Evolutionary conservation across 202 grass and related monocot species (phyloP).

Genomic region (Musa balbisiana): DNA sequence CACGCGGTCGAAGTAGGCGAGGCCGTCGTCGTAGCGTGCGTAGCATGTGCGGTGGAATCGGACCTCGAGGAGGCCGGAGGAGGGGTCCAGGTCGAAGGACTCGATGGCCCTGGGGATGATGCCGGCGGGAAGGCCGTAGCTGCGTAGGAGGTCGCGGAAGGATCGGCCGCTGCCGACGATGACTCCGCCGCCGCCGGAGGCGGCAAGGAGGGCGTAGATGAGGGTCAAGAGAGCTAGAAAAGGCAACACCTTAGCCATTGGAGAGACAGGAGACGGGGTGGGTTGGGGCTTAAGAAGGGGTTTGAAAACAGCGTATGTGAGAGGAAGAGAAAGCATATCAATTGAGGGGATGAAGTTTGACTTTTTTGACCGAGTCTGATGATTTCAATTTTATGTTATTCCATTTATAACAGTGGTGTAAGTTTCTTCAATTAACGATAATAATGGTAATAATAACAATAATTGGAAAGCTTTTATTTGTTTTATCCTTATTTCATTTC

Average conservation of each 20-base stretch:
- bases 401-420: too few relatives aligned
- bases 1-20: slow-evolving; percentile 9
- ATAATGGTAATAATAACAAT: too few relatives aligned
- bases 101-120: slow-evolving; percentile 6
- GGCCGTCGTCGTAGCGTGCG: slow-evolving; percentile 1
- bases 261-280: neutral
- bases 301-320: neutral
- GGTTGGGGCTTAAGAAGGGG: neutral
- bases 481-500: too few relatives aligned
- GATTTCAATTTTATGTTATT: too few relatives aligned
- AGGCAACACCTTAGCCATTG: neutral
- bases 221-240: neutral
- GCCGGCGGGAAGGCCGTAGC: slow-evolving; percentile 9
- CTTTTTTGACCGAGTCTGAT: too few relatives aligned
- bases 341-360: too few relatives aligned
- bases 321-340: neutral
- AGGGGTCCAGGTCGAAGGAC: neutral
- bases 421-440: too few relatives aligned
- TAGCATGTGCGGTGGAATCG: neutral
- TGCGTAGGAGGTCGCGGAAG: slow-evolving; percentile 6
- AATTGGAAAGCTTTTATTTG: too few relatives aligned
- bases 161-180: neutral
- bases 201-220: neutral
- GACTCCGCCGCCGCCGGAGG: neutral
- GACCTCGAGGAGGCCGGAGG: slow-evolving; percentile 13